Conservation (phyloP, 179 eudicot species). For the Silene vulgaris region DNA sequence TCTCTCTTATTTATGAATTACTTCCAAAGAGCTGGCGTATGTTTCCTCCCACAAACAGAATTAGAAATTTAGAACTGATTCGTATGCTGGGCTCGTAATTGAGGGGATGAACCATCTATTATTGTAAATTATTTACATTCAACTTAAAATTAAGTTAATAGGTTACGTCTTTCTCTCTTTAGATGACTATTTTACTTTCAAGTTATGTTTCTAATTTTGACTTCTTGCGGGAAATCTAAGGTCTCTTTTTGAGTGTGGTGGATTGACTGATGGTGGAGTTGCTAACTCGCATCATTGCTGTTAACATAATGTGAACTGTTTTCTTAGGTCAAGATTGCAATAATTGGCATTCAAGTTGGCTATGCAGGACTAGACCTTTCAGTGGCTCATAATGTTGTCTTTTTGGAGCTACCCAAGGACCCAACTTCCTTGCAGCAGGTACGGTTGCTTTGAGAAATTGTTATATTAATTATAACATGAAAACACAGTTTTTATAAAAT, state of each 20-base stretch:
- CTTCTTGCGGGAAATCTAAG: not conserved
- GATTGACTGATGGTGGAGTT: not conserved
- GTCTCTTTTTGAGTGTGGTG: not conserved
- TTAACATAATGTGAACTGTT: not conserved
- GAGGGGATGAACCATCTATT: conserved; percentile 3
- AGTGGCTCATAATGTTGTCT: conserved; percentile 77
- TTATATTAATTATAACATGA: not conserved
- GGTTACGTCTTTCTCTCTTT: not conserved
- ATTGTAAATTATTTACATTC: not conserved
- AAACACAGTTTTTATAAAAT: not conserved
- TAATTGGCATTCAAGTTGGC: conserved; percentile 83
- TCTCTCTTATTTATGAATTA: not conserved
- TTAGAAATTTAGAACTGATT: not conserved
- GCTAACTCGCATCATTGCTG: not conserved
- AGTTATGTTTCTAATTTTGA: conserved; percentile 7
- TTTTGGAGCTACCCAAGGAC: conserved; percentile 77
- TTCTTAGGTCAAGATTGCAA: conserved; percentile 82
- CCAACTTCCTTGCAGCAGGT: conserved; percentile 77
- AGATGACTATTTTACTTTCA: conserved; percentile 3
- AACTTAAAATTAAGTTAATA: not conserved
- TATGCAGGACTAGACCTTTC: conserved; percentile 81
- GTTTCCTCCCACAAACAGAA: not conserved
- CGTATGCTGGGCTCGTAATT: not conserved
- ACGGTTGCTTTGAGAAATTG: conserved; percentile 8
- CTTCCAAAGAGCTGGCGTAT: not conserved